Evolutionary conservation across 805 yeast genomes (phyloP).

Genomic region (Yarrowia deformans): DNA sequence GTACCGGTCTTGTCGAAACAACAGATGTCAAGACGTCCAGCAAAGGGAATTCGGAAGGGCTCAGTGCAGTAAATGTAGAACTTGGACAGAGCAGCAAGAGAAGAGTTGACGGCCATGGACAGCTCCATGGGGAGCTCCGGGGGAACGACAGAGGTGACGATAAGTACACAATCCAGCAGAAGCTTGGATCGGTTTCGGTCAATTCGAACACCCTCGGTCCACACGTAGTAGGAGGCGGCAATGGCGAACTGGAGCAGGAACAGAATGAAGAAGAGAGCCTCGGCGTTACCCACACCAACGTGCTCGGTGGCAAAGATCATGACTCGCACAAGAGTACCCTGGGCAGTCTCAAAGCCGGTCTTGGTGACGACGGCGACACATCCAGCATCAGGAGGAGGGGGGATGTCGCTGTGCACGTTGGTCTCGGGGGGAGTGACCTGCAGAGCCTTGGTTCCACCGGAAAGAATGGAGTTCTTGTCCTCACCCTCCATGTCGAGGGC

Average conservation of each 20-base stretch:
- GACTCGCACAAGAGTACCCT: conserved; percentile 95
- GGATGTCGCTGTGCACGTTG: conserved; percentile 52
- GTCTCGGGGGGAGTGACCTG: conserved; percentile 69
- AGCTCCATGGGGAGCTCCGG: conserved; percentile 99
- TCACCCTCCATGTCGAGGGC: conserved; percentile 75
- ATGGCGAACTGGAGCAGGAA: conserved; percentile 90
- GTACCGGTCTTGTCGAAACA: conserved; percentile 99
- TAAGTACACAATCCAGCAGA: conserved; percentile 92
- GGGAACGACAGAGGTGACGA: conserved; percentile 96
- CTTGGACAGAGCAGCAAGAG: conserved; percentile 86
- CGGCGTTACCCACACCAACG: conserved; percentile 93
- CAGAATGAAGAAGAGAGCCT: conserved; percentile 89
- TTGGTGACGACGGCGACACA: conserved; percentile 88
- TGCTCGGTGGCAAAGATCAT: conserved; percentile 98
- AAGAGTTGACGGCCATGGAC: conserved; percentile 96
- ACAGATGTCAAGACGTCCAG: conserved; percentile 97
- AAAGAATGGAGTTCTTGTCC: conserved; percentile 87
- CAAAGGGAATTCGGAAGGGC: conserved; percentile 96
- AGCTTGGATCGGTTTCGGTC: conserved; percentile 95
- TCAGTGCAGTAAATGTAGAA: conserved; percentile 94
- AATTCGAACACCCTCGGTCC: conserved; percentile 96
- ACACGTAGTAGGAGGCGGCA: conserved; percentile 96
- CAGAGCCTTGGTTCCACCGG: conserved; percentile 95
- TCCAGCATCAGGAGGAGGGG: conserved; percentile 87
- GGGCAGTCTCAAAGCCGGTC: conserved; percentile 98